Evolutionary conservation across 2,329 filamentous ascomycete genomes (phyloP).

Genomic region (Aplosporella prunicola): DNA sequence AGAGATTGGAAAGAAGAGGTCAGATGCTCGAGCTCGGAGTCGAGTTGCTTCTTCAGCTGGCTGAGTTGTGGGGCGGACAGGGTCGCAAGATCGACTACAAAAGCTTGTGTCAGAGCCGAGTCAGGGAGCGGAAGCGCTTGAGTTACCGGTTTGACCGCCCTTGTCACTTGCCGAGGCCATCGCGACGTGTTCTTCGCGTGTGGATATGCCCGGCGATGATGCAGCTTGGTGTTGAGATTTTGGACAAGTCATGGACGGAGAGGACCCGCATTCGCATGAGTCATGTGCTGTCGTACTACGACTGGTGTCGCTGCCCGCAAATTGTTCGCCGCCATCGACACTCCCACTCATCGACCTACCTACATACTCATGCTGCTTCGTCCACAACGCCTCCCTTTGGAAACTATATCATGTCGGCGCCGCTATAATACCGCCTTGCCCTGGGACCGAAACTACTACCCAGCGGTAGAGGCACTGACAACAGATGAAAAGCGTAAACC

Average conservation of each 20-base stretch:
- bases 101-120: not conserved
- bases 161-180: constrained; percentile 8
- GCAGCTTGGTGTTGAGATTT: constrained; percentile 11
- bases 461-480: too few relatives aligned
- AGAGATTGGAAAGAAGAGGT: constrained; percentile 84
- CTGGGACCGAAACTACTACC: too few relatives aligned
- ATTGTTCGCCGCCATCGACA: not conserved
- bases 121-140: not conserved
- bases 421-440: too few relatives aligned
- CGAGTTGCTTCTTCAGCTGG: constrained; percentile 89
- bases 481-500: too few relatives aligned
- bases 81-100: constrained; percentile 56
- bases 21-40: constrained; percentile 91
- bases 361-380: too few relatives aligned
- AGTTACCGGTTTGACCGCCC: constrained; percentile 8
- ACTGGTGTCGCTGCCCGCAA: not conserved
- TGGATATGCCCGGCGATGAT: constrained; percentile 5
- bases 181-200: constrained; percentile 1
- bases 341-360: not conserved
- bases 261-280: constrained; percentile 1
- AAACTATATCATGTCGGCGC: too few relatives aligned
- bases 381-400: too few relatives aligned
- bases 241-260: constrained; percentile 4
- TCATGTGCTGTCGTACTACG: not conserved
- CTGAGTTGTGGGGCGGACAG: constrained; percentile 79